Base-by-base conservation (phyloP, 495 filamentous ascomycete species). In the Hyphodiscus hymeniophilus region DNA sequence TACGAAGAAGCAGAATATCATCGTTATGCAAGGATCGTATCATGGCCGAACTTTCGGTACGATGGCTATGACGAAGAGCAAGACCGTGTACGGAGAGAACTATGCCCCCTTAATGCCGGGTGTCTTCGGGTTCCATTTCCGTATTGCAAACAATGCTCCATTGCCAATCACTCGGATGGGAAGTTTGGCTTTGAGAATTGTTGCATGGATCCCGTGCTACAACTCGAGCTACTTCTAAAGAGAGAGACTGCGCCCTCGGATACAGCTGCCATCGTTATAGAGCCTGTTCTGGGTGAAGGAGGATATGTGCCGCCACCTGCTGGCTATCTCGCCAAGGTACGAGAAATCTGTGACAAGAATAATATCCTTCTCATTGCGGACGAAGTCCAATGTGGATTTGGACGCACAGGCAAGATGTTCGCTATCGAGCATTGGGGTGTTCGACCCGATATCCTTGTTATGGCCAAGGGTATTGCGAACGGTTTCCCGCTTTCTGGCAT, bases 351-450 rank as follows among this genome's bases (percentile, higher is more conserved):
- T 58, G 61, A 76, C 15, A 73, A 74, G 49, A 66, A 85, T 53
- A 82, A 79, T 22, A 77, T 75, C 0, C 72, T 88, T 2, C 63
- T 86, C 21, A 79, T 87, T 33, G 60, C 82, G 4, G 85, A 90
- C 49, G 85, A 90, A 50, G 75, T 87, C 32, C 87, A 89, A 81
- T 79, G 79, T 56, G 85, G 83, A 0, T 84, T 84, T 75, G 83
- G 83, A 0, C 69, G 81, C 12, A 75, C 71, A n/a, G 83, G 83
- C 2, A 82, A 76, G 2, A 55, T 82, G 6, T 77, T 82, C 40
- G 81, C 77, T 0, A 86, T 79, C 75, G 68, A 85, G 48, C 73
- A 81, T 40, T 80, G 84, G 58, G 67, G 50, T 40, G 62, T 79
- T 8, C 65, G 73, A 0, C 80, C 80, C 0, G 83, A 86, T 57